Evolutionary conservation across 164 flowering plant species (phyloP), one percentile per base, ranked within the genome.

Genomic region (Cinnamomum micranthum): DNA sequence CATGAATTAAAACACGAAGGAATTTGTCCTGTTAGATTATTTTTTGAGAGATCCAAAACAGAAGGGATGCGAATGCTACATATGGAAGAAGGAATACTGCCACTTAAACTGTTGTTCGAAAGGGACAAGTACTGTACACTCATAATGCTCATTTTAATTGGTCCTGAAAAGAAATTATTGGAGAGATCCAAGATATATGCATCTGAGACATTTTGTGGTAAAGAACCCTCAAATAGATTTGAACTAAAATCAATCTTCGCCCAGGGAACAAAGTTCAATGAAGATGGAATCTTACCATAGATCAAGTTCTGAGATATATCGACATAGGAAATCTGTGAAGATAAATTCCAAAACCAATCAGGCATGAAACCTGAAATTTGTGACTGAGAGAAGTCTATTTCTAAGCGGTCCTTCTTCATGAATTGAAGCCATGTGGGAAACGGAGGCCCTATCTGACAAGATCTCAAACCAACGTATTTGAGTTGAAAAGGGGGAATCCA

Each of bases 1-100:
- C 1, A 0, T 2, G 6, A 19, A n/a, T 7, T 64, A 71, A 65
- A 70, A 65, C 77, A 74, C 7, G 33, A 41, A 4, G 80, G 77
- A 15, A 78, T 17, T n/a, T 78, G 68, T 41, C 74, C 77, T 22
- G 71, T 23, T 2, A 78, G 35, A 19, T 51, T 28, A 65, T 74
- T 74, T 4, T 64, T 73, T n/a, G 70, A 74, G 31, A 70, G 15
- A 50, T 50, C 35, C 50, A 58, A 41, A 5, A 62, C 24, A 22
- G 0, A 23, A 62, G 4, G 9, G 14, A 3, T 4, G 27, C 1
- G 4, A 13, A 13, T 27, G 27, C 59, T 10, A 17, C 59, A 52
- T 7, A 52, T 52, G 15, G 59, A 52, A 13, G 59, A 52, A 12
- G 59, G 14, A 52, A 52, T 52, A 12, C 59, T 52, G 15, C 59